Percentiles rank a stretch among this genome's conserved stretches.
These are phyloP conservation scores for Vaccinium vitisidaea DNA, from an alignment of 148 eudicot genomes.

Conservation along the genomic window DNA sequence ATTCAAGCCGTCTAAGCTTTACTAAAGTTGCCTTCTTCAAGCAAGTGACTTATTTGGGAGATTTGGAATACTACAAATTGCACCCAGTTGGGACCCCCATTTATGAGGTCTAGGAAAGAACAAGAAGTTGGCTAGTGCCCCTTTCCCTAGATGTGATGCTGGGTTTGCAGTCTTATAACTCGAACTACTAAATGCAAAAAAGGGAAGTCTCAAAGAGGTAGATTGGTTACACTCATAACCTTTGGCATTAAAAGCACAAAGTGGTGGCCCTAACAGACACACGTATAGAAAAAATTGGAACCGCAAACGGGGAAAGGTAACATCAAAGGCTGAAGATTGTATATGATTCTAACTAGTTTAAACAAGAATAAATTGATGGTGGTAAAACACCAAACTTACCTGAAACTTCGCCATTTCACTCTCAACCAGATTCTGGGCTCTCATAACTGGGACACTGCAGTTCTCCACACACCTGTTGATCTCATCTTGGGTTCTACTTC, in stretches of 20 bases:
- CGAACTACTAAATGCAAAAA: neutral
- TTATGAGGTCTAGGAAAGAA: neutral
- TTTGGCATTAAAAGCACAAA: neutral
- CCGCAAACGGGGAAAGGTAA: neutral
- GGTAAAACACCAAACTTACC: slow-evolving; percentile 25
- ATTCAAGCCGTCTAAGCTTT: neutral
- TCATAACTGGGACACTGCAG: slow-evolving; percentile 75
- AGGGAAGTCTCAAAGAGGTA: neutral
- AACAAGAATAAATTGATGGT: neutral
- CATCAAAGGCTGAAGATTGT: neutral
- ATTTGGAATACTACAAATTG: neutral
- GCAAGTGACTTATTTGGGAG: neutral
- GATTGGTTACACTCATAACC: neutral
- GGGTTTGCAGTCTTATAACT: neutral
- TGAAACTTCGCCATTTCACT: slow-evolving; percentile 83
- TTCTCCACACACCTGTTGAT: slow-evolving; percentile 79
- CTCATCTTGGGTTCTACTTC: slow-evolving; percentile 63
- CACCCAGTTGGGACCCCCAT: neutral
- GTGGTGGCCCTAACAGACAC: neutral
- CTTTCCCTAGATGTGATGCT: neutral
- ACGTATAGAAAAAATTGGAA: neutral
- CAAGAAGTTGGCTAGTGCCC: neutral
- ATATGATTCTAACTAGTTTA: neutral
- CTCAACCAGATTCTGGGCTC: slow-evolving; percentile 72
- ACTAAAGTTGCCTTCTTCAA: neutral